Conservation (phyloP, 257 asterid genomes). For the Solanum infundibuliforme region DNA sequence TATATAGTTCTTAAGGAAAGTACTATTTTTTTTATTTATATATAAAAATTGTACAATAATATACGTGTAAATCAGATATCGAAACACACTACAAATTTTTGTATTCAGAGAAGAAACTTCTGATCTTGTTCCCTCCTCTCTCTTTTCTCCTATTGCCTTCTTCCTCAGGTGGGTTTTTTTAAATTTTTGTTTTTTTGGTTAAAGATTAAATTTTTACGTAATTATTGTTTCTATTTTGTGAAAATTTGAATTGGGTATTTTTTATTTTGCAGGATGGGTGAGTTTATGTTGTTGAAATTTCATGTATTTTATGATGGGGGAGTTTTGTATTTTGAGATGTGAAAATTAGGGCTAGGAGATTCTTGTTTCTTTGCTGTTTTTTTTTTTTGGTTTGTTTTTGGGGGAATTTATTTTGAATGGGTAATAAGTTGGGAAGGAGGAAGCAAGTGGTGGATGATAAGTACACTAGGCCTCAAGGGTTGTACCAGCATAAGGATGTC, state of each 20-base stretch:
- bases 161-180: not conserved
- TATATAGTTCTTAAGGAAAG: not conserved
- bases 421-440: conserved; percentile 93
- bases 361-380: not conserved
- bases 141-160: not conserved
- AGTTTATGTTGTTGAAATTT: not conserved
- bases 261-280: not conserved
- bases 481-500: conserved; percentile 93
- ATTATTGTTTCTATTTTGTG: not conserved
- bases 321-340: not conserved
- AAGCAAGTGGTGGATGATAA: conserved; percentile 96
- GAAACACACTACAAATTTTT: conserved; percentile 1
- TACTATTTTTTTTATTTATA: not conserved
- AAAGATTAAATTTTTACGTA: not conserved
- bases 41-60: not conserved
- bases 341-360: not conserved
- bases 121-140: conserved; percentile 21
- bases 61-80: not conserved
- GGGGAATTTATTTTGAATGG: conserved; percentile 39
- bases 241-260: not conserved
- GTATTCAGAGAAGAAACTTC: conserved; percentile 14
- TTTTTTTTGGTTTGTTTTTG: not conserved
- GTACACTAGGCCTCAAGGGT: conserved; percentile 98
- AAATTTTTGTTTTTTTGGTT: not conserved
- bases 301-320: not conserved